phyloP scores from a whole-genome alignment of 805 yeast species.

The Teunomyces pallodes region DNA sequence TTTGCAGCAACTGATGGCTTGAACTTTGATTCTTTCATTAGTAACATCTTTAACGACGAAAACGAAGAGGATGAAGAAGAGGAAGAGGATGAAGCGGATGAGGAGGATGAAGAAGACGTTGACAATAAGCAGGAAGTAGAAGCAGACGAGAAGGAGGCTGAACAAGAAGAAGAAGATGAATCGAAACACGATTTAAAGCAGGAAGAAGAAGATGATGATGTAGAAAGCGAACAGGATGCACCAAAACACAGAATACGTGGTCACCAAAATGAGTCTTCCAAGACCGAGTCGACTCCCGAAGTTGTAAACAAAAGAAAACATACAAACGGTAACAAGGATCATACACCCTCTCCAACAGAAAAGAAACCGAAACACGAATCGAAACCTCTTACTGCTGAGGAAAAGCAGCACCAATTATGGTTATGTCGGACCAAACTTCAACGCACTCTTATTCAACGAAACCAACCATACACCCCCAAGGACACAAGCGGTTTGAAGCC shows the following conservation, averaged over 20 bases:
- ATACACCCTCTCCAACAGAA: slow-evolving; percentile 4
- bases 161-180: slow-evolving; percentile 6
- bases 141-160: slow-evolving; percentile 6
- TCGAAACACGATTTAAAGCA: not conserved
- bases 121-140: slow-evolving; percentile 5
- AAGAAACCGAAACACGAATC: slow-evolving; percentile 7
- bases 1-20: slow-evolving; percentile 36
- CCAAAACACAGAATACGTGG: slow-evolving; percentile 8
- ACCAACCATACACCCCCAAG: slow-evolving; percentile 37
- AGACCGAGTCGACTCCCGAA: not conserved
- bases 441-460: slow-evolving; percentile 46
- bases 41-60: slow-evolving; percentile 19
- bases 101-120: slow-evolving; percentile 12
- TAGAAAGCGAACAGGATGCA: slow-evolving; percentile 1
- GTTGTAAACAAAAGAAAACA: slow-evolving; percentile 5
- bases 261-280: slow-evolving; percentile 4
- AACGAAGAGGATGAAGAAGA: slow-evolving; percentile 23
- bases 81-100: slow-evolving; percentile 16
- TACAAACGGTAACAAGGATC: slow-evolving; percentile 7
- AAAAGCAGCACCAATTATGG: slow-evolving; percentile 45
- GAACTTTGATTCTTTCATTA: slow-evolving; percentile 36
- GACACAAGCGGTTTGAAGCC: slow-evolving; percentile 33
- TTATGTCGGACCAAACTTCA: slow-evolving; percentile 48
- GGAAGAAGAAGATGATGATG: slow-evolving; percentile 3
- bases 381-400: slow-evolving; percentile 31